Evolutionary conservation across 2,329 filamentous ascomycete species (phyloP), one percentile per base, ranked within the genome.

Genomic region (Magnaporthiopsis incrustans): DNA sequence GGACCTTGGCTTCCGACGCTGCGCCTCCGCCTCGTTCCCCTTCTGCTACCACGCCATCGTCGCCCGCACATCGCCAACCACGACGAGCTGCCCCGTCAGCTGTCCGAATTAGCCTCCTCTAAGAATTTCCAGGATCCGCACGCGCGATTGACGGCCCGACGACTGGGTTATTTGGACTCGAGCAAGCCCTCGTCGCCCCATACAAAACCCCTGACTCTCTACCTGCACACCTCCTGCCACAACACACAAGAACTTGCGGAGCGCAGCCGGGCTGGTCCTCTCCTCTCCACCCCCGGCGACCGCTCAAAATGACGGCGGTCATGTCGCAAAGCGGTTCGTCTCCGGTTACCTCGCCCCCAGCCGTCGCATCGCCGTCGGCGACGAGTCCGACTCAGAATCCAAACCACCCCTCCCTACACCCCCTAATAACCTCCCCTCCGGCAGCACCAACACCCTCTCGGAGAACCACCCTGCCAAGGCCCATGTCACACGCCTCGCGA

Each of bases 401-500:
- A 65, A 82, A 79, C 69, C 82, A 83, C 70, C 78, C 84, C 69
- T 73, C 82, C 65, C 77, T 86, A 67, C 79, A 83, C 66, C 83
- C 84, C 56, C 73, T 86, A 67, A 81, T 85, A 69, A 85, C 84
- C 63, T 85, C 85, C 62, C 79, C 84, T 65, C 77, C 80, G 63
- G 15, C 68, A 18, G 74, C 81, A 12, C 60, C 57, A 27, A 32
- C 60, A 25, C 56, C 61, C 25, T 26, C 26, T 67, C 86, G 83
- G 72, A 83, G 85, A 73, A 81, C 87, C 72, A 84, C 80, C 71
- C 76, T 85, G 65, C 82, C 88, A 70, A 80, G 87, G 69, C 88
- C 90, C 69, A 84, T 85, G 76, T 92, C 90, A 71, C 90, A 92
- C 72, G 90, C 88, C 71, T 88, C 89, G 67, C 93, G 88, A 77